phyloP scores from a whole-genome alignment of 176 grass and related monocot genomes.

The Oryza meyeriana region DNA sequence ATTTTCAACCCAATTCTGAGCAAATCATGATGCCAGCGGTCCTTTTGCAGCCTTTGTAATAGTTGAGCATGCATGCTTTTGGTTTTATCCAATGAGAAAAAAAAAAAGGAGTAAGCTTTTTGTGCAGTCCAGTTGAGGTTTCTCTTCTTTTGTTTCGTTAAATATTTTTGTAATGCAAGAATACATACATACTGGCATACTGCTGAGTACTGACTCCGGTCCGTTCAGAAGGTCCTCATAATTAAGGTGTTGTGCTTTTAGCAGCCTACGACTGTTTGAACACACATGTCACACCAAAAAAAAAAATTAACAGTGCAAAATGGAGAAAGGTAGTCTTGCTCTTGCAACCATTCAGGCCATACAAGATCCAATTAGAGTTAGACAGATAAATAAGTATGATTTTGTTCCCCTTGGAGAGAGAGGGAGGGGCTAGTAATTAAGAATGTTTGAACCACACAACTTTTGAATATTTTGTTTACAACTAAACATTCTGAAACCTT shows the following conservation, averaged over 20 bases:
- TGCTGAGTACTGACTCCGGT: not conserved
- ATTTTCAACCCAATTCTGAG: constrained; percentile 46
- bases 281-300: not conserved
- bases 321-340: not conserved
- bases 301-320: not conserved
- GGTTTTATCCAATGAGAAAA: constrained; percentile 10
- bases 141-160: not conserved
- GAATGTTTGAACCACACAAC: no score
- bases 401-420: no score
- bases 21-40: constrained; percentile 35
- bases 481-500: no score
- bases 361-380: not conserved
- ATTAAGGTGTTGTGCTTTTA: not conserved
- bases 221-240: not conserved
- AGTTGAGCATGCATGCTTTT: constrained; percentile 29
- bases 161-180: not conserved
- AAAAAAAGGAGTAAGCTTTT: not conserved
- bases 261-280: not conserved
- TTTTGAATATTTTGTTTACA: no score
- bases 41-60: constrained; percentile 36
- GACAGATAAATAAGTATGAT: not conserved
- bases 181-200: not conserved
- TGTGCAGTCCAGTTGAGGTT: not conserved
- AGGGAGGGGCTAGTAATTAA: no score
- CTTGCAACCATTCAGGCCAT: not conserved